Conservation (phyloP, 176 grass and related monocot genomes). For the Carex kokanica region DNA sequence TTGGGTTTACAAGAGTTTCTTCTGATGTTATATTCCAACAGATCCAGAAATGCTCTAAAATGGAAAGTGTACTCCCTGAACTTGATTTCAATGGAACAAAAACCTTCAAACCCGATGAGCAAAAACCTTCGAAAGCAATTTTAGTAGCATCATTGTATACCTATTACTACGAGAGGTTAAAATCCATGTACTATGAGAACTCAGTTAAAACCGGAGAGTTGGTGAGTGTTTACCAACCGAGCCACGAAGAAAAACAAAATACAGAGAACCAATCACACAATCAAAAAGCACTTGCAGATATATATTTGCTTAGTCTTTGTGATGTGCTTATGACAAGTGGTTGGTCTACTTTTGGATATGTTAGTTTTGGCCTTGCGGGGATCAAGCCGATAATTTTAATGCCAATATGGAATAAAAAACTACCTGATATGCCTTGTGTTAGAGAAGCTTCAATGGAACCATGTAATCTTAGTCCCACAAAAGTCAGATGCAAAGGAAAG, state of each 20-base stretch:
- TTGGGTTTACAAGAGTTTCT: neutral
- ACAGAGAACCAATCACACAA: slow-evolving; percentile 36
- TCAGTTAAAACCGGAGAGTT: slow-evolving; percentile 38
- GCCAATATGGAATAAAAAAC: neutral
- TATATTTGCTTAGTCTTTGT: slow-evolving; percentile 53
- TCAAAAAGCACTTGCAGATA: slow-evolving; percentile 57
- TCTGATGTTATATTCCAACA: slow-evolving; percentile 26
- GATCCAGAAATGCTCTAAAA: slow-evolving; percentile 18
- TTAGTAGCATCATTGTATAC: slow-evolving; percentile 33
- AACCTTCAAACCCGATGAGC: neutral
- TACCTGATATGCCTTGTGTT: neutral
- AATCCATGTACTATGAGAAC: slow-evolving; percentile 41
- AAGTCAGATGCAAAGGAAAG: slow-evolving; percentile 1
- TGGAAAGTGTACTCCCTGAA: slow-evolving; percentile 36
- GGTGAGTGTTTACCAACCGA: slow-evolving; percentile 50
- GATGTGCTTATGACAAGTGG: slow-evolving; percentile 38
- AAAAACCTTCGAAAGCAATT: slow-evolving; percentile 21
- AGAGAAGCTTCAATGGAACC: slow-evolving; percentile 34
- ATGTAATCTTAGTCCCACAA: slow-evolving; percentile 33
- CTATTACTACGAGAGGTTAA: slow-evolving; percentile 56
- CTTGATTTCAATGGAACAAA: neutral
- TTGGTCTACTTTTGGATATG: slow-evolving; percentile 50
- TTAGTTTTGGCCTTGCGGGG: slow-evolving; percentile 32
- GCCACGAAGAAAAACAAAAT: slow-evolving; percentile 48
- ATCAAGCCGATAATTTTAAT: slow-evolving; percentile 28